These are phyloP conservation scores for Prinsepia uniflora DNA, from an alignment of 306 rosid species.

Conservation along the genomic window DNA sequence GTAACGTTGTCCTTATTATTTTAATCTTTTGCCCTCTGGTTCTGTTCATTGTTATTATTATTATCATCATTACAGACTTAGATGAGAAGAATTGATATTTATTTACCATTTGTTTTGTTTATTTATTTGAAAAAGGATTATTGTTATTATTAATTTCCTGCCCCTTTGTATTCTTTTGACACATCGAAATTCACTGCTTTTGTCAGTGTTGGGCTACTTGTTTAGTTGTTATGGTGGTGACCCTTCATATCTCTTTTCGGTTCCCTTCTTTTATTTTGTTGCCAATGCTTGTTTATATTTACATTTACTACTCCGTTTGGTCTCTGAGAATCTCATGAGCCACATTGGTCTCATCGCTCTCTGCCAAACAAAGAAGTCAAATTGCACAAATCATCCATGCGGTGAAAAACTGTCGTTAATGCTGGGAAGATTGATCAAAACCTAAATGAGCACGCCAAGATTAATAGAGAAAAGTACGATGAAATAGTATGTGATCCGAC, in stretches of 20 bases:
- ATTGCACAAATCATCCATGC: too few relatives aligned
- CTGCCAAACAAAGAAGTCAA: too few relatives aligned
- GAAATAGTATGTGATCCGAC: too few relatives aligned
- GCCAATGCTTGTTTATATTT: neutral
- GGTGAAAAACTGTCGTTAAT: too few relatives aligned
- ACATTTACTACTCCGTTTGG: neutral
- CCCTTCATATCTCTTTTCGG: neutral
- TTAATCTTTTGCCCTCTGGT: constrained; percentile 29
- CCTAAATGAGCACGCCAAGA: too few relatives aligned
- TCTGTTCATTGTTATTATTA: constrained; percentile 2
- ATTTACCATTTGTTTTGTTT: constrained; percentile 24
- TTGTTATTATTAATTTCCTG: neutral
- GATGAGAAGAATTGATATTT: constrained; percentile 9
- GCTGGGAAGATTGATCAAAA: too few relatives aligned
- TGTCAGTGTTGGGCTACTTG: neutral
- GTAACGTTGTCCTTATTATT: constrained; percentile 24
- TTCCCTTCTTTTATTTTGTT: neutral
- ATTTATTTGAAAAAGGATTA: neutral
- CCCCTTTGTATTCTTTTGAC: constrained; percentile 19
- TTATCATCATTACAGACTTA: constrained; percentile 8
- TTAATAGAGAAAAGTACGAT: too few relatives aligned
- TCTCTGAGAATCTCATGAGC: too few relatives aligned
- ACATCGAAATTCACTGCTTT: constrained; percentile 9
- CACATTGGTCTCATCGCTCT: too few relatives aligned
- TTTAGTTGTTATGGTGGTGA: neutral